These are phyloP conservation scores for Ulota crispa DNA, from an alignment of 225 moss, liverwort and hornwort genomes.

Conservation along the genomic window DNA sequence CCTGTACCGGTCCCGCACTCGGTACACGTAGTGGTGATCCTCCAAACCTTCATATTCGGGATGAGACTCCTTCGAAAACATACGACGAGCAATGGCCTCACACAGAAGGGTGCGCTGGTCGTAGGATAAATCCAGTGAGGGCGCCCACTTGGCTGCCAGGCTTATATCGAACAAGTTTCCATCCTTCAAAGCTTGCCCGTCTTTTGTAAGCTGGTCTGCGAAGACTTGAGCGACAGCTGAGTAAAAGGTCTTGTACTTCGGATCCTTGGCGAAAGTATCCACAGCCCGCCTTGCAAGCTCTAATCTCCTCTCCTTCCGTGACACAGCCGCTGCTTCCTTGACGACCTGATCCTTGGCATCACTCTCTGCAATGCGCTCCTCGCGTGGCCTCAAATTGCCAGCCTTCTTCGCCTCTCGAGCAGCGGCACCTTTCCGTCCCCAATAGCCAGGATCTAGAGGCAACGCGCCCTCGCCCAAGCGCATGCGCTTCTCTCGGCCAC, in stretches of 20 bases:
- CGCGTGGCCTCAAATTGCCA: conserved; percentile 59
- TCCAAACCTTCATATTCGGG: conserved; percentile 62
- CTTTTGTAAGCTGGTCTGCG: conserved; percentile 56
- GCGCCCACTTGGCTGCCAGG: conserved; percentile 84
- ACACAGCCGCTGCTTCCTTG: conserved; percentile 42
- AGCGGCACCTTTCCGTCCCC: conserved; percentile 64
- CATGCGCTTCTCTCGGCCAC: conserved; percentile 2
- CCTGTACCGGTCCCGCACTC: conserved; percentile 71
- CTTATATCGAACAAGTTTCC: conserved; percentile 53
- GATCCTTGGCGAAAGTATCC: conserved; percentile 37
- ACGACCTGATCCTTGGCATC: conserved; percentile 56
- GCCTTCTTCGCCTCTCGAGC: conserved; percentile 62
- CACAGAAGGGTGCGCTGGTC: conserved; percentile 68
- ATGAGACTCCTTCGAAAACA: conserved; percentile 59
- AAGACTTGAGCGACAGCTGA: conserved; percentile 65
- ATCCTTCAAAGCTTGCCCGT: conserved; percentile 54
- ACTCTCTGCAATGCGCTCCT: conserved; percentile 63
- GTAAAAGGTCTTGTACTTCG: conserved; percentile 52
- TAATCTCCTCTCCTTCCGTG: conserved; percentile 53
- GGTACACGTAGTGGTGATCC: conserved; percentile 44
- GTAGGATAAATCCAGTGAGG: conserved; percentile 68
- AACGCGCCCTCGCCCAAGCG: background rate
- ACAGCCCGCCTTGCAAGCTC: conserved; percentile 46
- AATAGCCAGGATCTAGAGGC: conserved; percentile 46
- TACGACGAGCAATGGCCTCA: conserved; percentile 66